Evolutionary conservation across 768 basidiomycete species (phyloP).

Genomic region (Lactarius deliciosus): DNA sequence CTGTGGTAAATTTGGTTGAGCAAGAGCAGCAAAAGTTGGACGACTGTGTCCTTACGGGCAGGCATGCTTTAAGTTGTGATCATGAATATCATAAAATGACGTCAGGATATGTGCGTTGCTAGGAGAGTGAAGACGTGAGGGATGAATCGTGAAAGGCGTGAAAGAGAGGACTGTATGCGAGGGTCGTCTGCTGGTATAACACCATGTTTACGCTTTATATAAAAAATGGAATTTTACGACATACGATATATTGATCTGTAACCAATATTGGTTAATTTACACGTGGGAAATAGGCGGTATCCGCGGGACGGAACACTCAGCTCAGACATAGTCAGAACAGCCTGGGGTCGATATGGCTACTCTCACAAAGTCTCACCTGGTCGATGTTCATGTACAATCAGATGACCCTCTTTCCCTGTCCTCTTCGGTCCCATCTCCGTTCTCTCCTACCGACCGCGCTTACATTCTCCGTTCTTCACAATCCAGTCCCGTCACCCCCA

Average conservation of each 20-base stretch:
- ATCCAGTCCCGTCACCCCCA: neutral
- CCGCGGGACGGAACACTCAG: neutral
- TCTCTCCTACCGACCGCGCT: slow-evolving; percentile 22
- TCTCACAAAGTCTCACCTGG: slow-evolving; percentile 21
- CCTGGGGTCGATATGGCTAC: slow-evolving; percentile 22
- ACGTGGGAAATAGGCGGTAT: neutral
- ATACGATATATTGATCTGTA: neutral
- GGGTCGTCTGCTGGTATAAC: neutral
- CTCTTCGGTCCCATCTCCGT: slow-evolving; percentile 27
- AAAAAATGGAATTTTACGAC: neutral
- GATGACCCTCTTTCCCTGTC: slow-evolving; percentile 19
- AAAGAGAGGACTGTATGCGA: neutral
- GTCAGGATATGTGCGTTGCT: neutral
- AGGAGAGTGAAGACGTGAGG: neutral
- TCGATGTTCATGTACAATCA: neutral
- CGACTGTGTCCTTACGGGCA: slow-evolving; percentile 8
- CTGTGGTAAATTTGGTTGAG: slow-evolving; percentile 3
- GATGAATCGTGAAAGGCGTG: neutral
- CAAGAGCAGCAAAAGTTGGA: neutral
- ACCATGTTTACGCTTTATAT: neutral
- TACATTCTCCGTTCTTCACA: slow-evolving; percentile 16
- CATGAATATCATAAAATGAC: slow-evolving; percentile 5
- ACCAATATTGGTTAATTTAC: neutral
- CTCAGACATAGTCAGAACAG: neutral
- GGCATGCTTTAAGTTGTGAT: slow-evolving; percentile 9